Percentiles rank a stretch among this genome's conserved stretches.
These are phyloP conservation scores for Gonium pectorale DNA, from an alignment of 139 green algal genomes.

Conservation along the genomic window DNA sequence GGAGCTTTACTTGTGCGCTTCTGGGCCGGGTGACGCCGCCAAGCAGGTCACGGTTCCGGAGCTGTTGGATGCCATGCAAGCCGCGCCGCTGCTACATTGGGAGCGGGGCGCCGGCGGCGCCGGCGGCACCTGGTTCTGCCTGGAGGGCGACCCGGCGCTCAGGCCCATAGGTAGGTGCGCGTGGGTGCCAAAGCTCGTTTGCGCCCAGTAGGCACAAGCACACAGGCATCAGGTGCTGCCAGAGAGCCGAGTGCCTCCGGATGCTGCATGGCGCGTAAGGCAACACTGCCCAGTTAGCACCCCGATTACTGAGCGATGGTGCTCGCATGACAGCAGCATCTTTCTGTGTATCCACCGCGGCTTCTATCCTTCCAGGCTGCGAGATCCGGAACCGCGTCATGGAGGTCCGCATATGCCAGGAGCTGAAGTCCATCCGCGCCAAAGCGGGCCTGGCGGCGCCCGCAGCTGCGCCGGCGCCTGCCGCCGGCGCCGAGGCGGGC, in stretches of 20 bases:
- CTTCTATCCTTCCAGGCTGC: not conserved
- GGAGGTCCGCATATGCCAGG: not conserved
- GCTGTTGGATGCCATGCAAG: not conserved
- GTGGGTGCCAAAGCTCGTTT: not conserved
- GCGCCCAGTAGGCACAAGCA: too few species aligned
- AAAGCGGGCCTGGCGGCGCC: not conserved
- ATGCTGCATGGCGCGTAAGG: too few species aligned
- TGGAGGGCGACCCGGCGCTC: not conserved
- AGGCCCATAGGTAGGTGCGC: not conserved
- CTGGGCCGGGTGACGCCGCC: too few species aligned
- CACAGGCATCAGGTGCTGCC: too few species aligned
- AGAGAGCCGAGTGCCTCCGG: too few species aligned
- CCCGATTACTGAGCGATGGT: too few species aligned
- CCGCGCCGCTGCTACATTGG: slow-evolving; percentile 15
- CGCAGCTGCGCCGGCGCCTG: too few species aligned
- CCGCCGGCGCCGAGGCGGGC: too few species aligned
- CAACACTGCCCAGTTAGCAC: too few species aligned
- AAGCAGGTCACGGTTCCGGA: not conserved
- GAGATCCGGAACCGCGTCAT: not conserved
- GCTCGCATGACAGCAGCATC: too few species aligned
- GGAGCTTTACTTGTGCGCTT: too few species aligned
- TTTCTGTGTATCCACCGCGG: too few species aligned
- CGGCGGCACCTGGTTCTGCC: not conserved
- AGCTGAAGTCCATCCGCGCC: not conserved
- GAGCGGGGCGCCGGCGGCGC: not conserved